phyloP scores from a whole-genome alignment of 208 protist species.

The Trypanosoma boissoni region DNA sequence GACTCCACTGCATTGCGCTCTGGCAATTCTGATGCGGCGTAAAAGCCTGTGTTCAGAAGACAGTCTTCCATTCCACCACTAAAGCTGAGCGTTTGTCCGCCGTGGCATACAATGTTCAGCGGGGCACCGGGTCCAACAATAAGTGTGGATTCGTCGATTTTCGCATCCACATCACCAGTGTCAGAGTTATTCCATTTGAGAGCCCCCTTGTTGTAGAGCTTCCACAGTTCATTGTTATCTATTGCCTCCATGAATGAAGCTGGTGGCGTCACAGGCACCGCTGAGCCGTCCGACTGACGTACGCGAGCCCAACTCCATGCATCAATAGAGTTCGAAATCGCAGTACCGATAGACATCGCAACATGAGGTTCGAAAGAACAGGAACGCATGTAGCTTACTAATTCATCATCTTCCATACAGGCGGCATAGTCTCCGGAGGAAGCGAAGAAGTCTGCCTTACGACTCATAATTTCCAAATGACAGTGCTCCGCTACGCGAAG shows the following conservation, averaged over 20 bases:
- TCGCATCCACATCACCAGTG: background rate
- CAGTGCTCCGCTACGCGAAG: constrained; percentile 85
- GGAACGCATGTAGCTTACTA: constrained; percentile 77
- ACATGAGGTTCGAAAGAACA: constrained; percentile 57
- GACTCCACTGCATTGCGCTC: constrained; percentile 59
- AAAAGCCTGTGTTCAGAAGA: constrained; percentile 86
- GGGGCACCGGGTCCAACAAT: constrained; percentile 52
- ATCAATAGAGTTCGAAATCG: constrained; percentile 79
- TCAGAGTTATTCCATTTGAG: constrained; percentile 23
- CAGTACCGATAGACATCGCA: constrained; percentile 47
- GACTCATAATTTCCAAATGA: constrained; percentile 80
- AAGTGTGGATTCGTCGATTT: constrained; percentile 19
- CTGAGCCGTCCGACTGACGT: background rate
- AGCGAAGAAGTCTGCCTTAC: constrained; percentile 45
- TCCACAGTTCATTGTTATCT: constrained; percentile 26
- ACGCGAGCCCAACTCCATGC: constrained; percentile 39
- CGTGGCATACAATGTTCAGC: constrained; percentile 52
- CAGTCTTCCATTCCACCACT: constrained; percentile 80
- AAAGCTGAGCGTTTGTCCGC: constrained; percentile 58
- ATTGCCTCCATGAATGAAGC: constrained; percentile 26
- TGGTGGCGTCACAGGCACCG: constrained; percentile 15
- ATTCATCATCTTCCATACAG: constrained; percentile 60
- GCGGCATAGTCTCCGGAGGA: constrained; percentile 22
- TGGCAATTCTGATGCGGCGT: constrained; percentile 50
- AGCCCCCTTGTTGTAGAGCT: constrained; percentile 40